Evolutionary conservation across 371 early-diverging fungal genomes (phyloP).

Genomic region (Batrachochytrium dendrobatidis): DNA sequence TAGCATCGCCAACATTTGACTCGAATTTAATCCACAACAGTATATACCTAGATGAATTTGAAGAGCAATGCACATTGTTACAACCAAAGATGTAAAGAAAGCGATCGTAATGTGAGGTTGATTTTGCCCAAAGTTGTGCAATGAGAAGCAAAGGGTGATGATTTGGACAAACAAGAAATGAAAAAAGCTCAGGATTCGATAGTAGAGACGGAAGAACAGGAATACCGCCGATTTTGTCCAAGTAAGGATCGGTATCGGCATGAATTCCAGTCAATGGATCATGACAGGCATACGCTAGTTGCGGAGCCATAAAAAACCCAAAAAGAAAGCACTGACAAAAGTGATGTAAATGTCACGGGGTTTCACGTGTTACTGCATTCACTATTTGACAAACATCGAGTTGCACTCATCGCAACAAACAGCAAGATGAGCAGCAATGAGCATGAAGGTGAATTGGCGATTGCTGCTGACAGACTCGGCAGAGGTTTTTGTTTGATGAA

Average conservation of each 20-base stretch:
- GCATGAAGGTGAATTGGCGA: neutral
- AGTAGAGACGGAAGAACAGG: conserved; percentile 14
- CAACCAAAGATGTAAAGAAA: conserved; percentile 16
- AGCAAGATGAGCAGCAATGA: neutral
- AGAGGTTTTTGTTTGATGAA: neutral
- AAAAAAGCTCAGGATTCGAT: neutral
- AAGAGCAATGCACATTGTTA: neutral
- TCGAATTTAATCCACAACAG: too few relatives aligned
- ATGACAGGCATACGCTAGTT: conserved; percentile 16
- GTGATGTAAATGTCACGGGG: neutral
- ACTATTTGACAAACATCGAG: neutral
- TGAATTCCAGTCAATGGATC: conserved; percentile 1
- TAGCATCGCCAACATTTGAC: neutral
- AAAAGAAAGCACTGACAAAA: too few relatives aligned
- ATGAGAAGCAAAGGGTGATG: neutral
- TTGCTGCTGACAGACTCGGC: neutral
- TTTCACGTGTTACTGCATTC: neutral
- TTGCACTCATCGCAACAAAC: neutral
- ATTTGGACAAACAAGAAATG: neutral
- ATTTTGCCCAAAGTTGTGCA: neutral
- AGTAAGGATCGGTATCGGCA: conserved; percentile 21
- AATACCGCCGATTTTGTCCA: conserved; percentile 30
- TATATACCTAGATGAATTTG: neutral
- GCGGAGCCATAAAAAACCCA: conserved; percentile 2
- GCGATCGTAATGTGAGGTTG: neutral